Base-by-base conservation (phyloP, 202 grass and related monocot species). In the Carex arenaria region DNA sequence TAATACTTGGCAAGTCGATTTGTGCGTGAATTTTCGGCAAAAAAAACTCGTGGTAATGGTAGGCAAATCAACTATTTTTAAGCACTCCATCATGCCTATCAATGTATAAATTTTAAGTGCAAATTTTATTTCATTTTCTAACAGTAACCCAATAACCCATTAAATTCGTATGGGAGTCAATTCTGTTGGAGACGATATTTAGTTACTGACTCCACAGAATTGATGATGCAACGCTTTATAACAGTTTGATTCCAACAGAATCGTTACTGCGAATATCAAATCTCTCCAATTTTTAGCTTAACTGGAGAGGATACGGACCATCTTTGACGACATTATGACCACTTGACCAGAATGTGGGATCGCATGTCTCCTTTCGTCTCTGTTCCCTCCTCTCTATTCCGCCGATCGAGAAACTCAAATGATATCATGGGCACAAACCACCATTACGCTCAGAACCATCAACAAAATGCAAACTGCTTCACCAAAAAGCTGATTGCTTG, bases 401-500 rank as follows among this genome's bases (percentile, higher is more conserved):
- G 30, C 57, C 31, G 31, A 45, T 81, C 79, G 18, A 67, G 17
- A 81, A 81, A 49, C 61, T 40, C 36, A 28, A 34, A 20, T 5
- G 57, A 64, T 31, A 67, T 8, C 60, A 63, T 81, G 61, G 62
- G 61, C 15, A 52, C 23, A 18, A 67, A 67, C 10, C 3, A 53
- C 79, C 40, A 81, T 49, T 47, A 81, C 79, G 53, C 30, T 28
- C 79, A 63, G 43, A 81, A 67, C 63, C 32, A 47, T 47, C 57
- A 26, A 63, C 31, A 20, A 67, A 66, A 12, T 26, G 19, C 79
- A 23, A 81, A 11, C 32, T 67, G 52, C 78, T 85, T 81, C 85
- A 26, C 82, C 23, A 94, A 83, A 64, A 90, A 85, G 84, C 83
- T 94, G 83, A 32, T 94, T 53, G 54, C 72, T 61, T 93, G 84